Conservation (phyloP, 1,284 basidiomycete species). For the Takashimella tepidaria region DNA sequence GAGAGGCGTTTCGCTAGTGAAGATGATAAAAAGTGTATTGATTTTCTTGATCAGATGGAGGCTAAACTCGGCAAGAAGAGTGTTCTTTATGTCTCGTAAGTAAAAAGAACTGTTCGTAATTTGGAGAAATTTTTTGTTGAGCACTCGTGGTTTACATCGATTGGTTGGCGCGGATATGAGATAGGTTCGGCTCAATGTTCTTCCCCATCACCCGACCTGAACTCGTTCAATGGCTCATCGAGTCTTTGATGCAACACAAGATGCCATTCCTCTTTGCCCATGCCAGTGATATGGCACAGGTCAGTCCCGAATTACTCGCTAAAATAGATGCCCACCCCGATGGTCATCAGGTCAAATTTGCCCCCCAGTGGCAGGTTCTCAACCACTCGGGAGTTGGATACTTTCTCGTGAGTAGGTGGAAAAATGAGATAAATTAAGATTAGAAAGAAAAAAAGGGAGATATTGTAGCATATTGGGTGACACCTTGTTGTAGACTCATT, state of each 20-base stretch:
- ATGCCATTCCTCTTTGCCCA: slow-evolving; percentile 27
- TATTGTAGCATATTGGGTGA: no score
- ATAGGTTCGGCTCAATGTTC: slow-evolving; percentile 23
- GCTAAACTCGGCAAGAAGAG: slow-evolving; percentile 11
- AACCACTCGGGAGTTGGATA: slow-evolving; percentile 19
- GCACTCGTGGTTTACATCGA: no score
- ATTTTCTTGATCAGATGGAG: slow-evolving; percentile 20
- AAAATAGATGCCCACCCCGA: slow-evolving; percentile 11
- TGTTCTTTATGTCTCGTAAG: slow-evolving; percentile 19
- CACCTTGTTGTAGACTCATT: slow-evolving; percentile 22
- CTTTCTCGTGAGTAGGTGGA: slow-evolving; percentile 20
- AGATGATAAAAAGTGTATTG: slow-evolving; percentile 19
- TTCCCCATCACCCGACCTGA: slow-evolving; percentile 21
- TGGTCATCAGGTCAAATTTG: slow-evolving; percentile 16
- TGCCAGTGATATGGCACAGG: slow-evolving; percentile 11
- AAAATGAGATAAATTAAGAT: no score
- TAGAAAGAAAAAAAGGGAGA: no score
- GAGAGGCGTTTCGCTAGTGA: slow-evolving; percentile 6
- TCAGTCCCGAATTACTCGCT: slow-evolving; percentile 11
- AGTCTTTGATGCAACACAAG: slow-evolving; percentile 13
- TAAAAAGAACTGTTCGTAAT: no score
- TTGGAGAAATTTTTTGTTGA: no score
- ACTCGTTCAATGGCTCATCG: slow-evolving; percentile 16
- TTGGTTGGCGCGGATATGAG: not conserved
- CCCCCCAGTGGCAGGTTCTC: slow-evolving; percentile 24